Evolutionary conservation across 1,139 yeast genomes (phyloP).

Genomic region (Debaryomycetaceae sp.): DNA sequence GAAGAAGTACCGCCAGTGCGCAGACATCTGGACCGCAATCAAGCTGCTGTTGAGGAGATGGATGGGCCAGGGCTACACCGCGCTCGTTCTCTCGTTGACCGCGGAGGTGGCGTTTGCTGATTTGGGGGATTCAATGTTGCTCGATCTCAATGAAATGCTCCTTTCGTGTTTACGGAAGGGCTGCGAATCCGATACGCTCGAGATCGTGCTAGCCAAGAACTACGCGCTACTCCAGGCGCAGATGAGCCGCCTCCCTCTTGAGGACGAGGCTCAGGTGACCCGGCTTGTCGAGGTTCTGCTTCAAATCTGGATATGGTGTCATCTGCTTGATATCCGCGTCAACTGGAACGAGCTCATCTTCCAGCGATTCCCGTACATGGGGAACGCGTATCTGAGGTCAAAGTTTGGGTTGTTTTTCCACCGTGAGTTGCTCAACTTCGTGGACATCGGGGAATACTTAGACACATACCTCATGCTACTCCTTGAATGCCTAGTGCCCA

Average conservation of each 20-base stretch:
- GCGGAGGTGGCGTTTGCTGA: neutral
- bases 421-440: conserved; percentile 18
- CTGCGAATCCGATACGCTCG: neutral
- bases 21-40: conserved; percentile 5
- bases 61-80: neutral
- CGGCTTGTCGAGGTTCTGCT: conserved; percentile 24
- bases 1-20: conserved; percentile 5
- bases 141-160: conserved; percentile 2
- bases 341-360: conserved; percentile 37
- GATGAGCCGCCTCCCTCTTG: conserved; percentile 37
- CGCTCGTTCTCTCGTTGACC: neutral
- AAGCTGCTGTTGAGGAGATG: conserved; percentile 3
- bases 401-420: conserved; percentile 29
- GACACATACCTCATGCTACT: conserved; percentile 7
- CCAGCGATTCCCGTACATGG: conserved; percentile 39
- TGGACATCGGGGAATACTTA: conserved; percentile 4
- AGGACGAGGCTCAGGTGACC: conserved; percentile 21
- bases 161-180: neutral
- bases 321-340: conserved; percentile 15
- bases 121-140: conserved; percentile 2
- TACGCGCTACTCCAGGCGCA: conserved; percentile 18
- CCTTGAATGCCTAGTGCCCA: conserved; percentile 6
- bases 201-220: conserved; percentile 8
- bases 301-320: conserved; percentile 25
- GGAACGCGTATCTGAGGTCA: conserved; percentile 35